Conservation (phyloP, 495 filamentous ascomycete species). For the Lasiosphaeria hispida region DNA sequence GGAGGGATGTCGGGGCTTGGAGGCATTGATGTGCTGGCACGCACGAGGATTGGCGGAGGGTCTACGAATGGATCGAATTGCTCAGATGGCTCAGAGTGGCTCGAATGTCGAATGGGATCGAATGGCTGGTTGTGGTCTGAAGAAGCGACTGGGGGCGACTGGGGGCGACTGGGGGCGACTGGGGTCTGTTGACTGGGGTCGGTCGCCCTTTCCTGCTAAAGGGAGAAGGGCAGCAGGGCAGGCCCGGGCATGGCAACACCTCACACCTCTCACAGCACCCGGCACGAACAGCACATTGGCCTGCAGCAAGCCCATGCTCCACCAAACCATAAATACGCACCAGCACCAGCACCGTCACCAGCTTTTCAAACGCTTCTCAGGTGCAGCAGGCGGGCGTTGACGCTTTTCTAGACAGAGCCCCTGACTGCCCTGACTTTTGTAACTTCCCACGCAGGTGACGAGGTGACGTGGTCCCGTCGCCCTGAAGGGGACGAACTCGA, state of each 20-base stretch:
- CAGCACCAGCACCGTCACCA: background rate
- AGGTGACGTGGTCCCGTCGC: too few species aligned
- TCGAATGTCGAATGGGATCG: background rate
- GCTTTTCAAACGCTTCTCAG: background rate
- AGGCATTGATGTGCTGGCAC: slow-evolving; percentile 38
- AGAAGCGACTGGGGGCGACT: slow-evolving; percentile 13
- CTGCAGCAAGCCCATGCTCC: slow-evolving; percentile 9
- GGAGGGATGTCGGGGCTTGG: slow-evolving; percentile 30
- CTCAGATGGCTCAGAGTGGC: background rate
- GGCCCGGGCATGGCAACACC: too few species aligned
- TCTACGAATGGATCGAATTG: slow-evolving; percentile 5
- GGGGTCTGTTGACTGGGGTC: too few species aligned
- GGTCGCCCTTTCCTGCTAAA: slow-evolving; percentile 1
- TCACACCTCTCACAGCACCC: too few species aligned
- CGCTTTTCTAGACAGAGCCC: background rate
- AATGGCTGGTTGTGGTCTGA: background rate
- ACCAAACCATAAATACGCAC: slow-evolving; percentile 14
- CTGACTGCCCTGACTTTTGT: too few species aligned
- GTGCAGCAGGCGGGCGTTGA: background rate
- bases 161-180: too few species aligned
- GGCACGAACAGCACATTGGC: too few species aligned
- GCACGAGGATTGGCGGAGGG: slow-evolving; percentile 31
- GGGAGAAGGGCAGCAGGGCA: too few species aligned
- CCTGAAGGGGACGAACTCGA: too few species aligned
- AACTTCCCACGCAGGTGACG: too few species aligned